Conservation (phyloP, 441 rosid genomes). For the Isatis lusitanica region DNA sequence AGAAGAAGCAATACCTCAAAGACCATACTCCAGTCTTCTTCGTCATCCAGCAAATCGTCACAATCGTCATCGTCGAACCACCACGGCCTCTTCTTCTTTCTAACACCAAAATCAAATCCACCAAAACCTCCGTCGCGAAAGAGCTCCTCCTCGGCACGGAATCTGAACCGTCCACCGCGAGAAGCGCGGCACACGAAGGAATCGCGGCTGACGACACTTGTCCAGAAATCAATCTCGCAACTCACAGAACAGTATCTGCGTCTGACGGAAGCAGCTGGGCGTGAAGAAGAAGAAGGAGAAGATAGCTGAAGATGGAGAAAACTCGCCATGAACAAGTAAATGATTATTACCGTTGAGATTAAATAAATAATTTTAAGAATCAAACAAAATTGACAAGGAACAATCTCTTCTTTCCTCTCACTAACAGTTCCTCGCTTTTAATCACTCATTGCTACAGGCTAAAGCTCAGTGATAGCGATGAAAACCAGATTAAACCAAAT, state of each 20-base stretch:
- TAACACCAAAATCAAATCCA: constrained; percentile 32
- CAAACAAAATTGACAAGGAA: background rate
- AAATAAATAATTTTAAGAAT: background rate
- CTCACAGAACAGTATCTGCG: background rate
- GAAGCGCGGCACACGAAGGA: constrained; percentile 23
- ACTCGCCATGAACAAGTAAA: constrained; percentile 28
- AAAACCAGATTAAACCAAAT: constrained; percentile 11
- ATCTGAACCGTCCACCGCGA: constrained; percentile 40
- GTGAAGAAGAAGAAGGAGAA: constrained; percentile 18
- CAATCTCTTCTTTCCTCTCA: background rate
- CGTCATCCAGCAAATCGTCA: constrained; percentile 34
- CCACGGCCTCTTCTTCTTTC: constrained; percentile 61
- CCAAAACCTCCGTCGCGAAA: constrained; percentile 34
- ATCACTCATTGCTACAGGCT: too few species aligned
- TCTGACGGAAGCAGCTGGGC: background rate
- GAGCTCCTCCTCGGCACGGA: constrained; percentile 44
- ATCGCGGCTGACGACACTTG: constrained; percentile 12
- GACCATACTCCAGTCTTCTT: constrained; percentile 49
- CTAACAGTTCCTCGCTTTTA: too few species aligned
- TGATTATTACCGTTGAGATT: background rate
- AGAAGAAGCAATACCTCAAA: constrained; percentile 51
- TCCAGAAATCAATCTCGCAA: constrained; percentile 19
- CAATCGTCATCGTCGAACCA: constrained; percentile 34
- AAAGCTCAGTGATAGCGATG: too few species aligned
- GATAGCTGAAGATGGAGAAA: constrained; percentile 27